A percentile compares a stretch with the other conserved stretches of the same genome.
phyloP scores from a whole-genome alignment of 345 rosid genomes.

The Gossypium thurberi region DNA sequence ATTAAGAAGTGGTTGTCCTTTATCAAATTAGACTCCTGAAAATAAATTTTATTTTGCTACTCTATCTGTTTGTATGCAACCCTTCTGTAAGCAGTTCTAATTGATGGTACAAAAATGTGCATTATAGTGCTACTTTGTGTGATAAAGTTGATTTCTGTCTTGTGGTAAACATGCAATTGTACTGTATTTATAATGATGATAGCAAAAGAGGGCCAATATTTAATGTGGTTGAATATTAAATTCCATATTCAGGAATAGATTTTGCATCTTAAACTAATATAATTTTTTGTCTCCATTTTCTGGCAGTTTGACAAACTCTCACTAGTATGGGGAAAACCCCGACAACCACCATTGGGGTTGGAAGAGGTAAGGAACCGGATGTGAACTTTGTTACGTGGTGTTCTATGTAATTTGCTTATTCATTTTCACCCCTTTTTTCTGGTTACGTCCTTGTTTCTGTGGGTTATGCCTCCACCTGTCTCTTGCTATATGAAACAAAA shows the following conservation, averaged over 20 bases:
- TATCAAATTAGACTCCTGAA: neutral
- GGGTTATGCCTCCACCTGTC: neutral
- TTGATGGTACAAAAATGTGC: neutral
- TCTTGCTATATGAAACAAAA: neutral
- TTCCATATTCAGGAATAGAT: neutral
- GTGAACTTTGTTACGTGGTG: neutral
- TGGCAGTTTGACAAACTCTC: conserved; percentile 74
- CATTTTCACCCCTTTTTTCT: neutral
- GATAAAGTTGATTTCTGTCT: neutral
- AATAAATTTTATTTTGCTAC: neutral
- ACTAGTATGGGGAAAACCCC: conserved; percentile 90
- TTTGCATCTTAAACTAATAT: neutral
- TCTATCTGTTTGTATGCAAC: neutral
- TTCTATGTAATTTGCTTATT: neutral
- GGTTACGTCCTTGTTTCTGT: neutral
- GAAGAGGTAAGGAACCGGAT: conserved; percentile 52
- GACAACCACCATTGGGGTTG: conserved; percentile 63
- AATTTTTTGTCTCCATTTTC: conserved; percentile 11
- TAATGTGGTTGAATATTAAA: neutral
- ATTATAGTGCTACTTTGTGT: neutral
- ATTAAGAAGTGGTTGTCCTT: neutral
- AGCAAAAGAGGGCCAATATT: neutral
- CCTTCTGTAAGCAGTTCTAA: neutral
- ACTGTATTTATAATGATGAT: neutral
- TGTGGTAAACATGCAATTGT: neutral